These are phyloP conservation scores for Metschnikowia gelsemii DNA, from an alignment of 805 yeast genomes.

Conservation along the genomic window DNA sequence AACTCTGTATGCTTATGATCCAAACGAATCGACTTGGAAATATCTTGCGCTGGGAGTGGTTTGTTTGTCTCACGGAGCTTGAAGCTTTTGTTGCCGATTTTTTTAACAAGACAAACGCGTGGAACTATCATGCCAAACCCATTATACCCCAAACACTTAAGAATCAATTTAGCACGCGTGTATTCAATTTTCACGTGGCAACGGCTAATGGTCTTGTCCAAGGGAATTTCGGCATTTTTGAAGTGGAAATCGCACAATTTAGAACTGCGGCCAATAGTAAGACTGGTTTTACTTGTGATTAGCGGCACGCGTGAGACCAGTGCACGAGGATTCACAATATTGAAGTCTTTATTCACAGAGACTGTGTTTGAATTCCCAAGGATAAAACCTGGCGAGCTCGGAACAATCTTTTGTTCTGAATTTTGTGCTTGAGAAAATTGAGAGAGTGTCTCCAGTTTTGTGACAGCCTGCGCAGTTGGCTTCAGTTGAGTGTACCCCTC, in stretches of 20 bases:
- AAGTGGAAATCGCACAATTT: conserved; percentile 52
- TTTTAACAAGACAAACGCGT: conserved; percentile 34
- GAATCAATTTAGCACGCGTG: conserved; percentile 41
- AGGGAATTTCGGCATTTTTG: conserved; percentile 26
- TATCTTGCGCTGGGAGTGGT: conserved; percentile 22
- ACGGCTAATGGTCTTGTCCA: conserved; percentile 63
- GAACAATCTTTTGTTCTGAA: background rate
- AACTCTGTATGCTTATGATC: conserved; percentile 50
- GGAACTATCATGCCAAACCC: conserved; percentile 74
- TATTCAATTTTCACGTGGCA: conserved; percentile 58
- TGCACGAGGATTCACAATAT: conserved; percentile 35
- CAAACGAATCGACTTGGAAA: conserved; percentile 40
- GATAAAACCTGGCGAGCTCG: background rate
- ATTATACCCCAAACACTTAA: conserved; percentile 80
- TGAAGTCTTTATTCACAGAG: conserved; percentile 33
- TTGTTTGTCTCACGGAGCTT: conserved; percentile 25
- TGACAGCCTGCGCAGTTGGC: background rate
- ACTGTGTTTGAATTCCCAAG: conserved; percentile 11
- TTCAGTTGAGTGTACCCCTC: background rate
- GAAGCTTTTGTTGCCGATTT: conserved; percentile 19
- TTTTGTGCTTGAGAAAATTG: background rate
- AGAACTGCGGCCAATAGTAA: conserved; percentile 69
- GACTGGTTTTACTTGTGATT: conserved; percentile 34
- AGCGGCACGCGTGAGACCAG: conserved; percentile 40
- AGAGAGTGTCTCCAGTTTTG: background rate